Conservation (phyloP, 352 stramenopile genomes). For the Globisporangium sylvaticum region DNA sequence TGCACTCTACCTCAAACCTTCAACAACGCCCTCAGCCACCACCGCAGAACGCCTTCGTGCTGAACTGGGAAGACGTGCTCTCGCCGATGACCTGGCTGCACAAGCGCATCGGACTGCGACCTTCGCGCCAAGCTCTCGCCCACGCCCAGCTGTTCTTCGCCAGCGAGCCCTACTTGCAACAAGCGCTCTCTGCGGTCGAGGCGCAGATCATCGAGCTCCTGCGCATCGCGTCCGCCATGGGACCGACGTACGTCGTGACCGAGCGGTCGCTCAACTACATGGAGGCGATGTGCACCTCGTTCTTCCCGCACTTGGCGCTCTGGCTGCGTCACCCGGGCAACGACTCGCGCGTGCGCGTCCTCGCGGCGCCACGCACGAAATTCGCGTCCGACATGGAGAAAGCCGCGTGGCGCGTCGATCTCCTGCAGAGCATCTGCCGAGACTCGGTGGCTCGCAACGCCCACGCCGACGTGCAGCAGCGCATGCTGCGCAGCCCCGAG, state of each 20-base stretch:
- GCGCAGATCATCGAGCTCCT: slow-evolving; percentile 50
- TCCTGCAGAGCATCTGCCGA: slow-evolving; percentile 39
- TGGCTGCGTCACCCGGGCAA: slow-evolving; percentile 20
- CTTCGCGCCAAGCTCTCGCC: slow-evolving; percentile 29
- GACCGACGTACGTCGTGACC: slow-evolving; percentile 51
- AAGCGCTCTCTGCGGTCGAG: slow-evolving; percentile 45
- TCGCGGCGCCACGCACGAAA: slow-evolving; percentile 33
- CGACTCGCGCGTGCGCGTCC: slow-evolving; percentile 26
- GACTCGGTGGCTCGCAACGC: slow-evolving; percentile 20
- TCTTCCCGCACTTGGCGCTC: slow-evolving; percentile 51
- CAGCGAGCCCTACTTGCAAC: slow-evolving; percentile 46
- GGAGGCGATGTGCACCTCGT: slow-evolving; percentile 34
- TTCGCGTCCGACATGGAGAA: slow-evolving; percentile 34
- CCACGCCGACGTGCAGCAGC: slow-evolving; percentile 5
- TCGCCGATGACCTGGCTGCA: slow-evolving; percentile 40
- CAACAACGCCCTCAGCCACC: neutral
- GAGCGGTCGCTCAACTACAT: slow-evolving; percentile 46
- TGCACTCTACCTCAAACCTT: neutral
- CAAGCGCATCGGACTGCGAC: slow-evolving; percentile 35
- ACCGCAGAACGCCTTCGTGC: slow-evolving; percentile 29
- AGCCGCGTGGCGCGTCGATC: slow-evolving; percentile 35
- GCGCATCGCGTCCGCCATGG: slow-evolving; percentile 27
- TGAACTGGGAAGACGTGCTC: slow-evolving; percentile 61
- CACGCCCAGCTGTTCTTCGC: slow-evolving; percentile 23
- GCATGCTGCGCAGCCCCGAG: slow-evolving; percentile 20